A percentile compares a stretch with the other conserved stretches of the same genome.
phyloP scores from a whole-genome alignment of 176 grass and related monocot genomes.

The Rhipidocladum racemiflorum region DNA sequence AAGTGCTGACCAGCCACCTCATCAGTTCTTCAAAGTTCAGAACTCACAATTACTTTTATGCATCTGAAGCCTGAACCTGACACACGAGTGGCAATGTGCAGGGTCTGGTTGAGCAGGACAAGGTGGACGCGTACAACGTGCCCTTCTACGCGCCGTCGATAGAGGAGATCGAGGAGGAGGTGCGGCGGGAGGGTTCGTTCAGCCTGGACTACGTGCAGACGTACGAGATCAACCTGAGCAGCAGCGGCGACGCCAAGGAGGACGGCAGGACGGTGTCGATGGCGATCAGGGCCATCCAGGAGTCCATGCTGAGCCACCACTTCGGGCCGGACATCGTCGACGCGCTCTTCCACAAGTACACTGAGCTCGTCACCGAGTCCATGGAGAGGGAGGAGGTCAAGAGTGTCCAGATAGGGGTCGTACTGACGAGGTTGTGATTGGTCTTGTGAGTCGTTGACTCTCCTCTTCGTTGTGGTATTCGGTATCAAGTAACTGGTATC shows the following conservation, averaged over 20 bases:
- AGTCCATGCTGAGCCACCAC: constrained; percentile 91
- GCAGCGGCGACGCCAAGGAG: constrained; percentile 77
- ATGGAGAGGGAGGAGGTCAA: constrained; percentile 80
- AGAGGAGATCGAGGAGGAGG: constrained; percentile 69
- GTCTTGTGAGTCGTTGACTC: background rate
- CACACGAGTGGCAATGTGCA: background rate
- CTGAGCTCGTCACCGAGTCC: constrained; percentile 59
- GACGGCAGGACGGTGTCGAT: constrained; percentile 70
- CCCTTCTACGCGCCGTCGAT: constrained; percentile 88
- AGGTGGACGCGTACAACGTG: constrained; percentile 83
- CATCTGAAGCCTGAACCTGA: background rate
- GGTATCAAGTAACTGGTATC: background rate
- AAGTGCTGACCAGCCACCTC: too few species aligned
- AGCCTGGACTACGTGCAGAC: constrained; percentile 61
- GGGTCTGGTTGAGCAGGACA: constrained; percentile 67
- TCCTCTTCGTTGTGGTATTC: background rate
- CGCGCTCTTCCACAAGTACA: constrained; percentile 62
- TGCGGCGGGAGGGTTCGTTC: constrained; percentile 75
- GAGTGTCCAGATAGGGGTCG: constrained; percentile 67
- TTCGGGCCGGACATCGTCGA: constrained; percentile 74
- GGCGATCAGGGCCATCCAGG: constrained; percentile 87
- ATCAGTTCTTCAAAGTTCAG: background rate
- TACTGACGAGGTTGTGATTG: constrained; percentile 62
- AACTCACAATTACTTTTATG: background rate
- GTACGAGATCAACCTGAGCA: constrained; percentile 73